These are phyloP conservation scores for Blastobotrys peoriensis DNA, from an alignment of 805 yeast genomes.

Conservation along the genomic window DNA sequence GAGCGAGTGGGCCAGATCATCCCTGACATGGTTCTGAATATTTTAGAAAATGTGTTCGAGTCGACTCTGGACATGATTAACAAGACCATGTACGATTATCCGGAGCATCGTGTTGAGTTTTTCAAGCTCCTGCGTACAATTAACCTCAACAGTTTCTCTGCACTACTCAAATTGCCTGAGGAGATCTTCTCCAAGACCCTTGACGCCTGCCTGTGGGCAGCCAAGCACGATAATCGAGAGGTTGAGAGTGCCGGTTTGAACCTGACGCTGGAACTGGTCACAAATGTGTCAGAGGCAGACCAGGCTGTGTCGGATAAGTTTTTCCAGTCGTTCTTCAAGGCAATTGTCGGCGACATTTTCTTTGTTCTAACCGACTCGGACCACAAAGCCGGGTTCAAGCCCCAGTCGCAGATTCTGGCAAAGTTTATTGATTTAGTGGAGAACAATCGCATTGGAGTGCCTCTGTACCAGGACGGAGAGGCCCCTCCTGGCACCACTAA, in stretches of 20 bases:
- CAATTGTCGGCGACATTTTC: constrained; percentile 86
- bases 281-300: constrained; percentile 67
- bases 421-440: constrained; percentile 79
- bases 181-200: constrained; percentile 86
- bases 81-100: constrained; percentile 92
- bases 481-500: constrained; percentile 85
- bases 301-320: constrained; percentile 75
- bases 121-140: constrained; percentile 85
- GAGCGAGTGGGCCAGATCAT: constrained; percentile 80
- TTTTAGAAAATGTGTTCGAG: constrained; percentile 86
- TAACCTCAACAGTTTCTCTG: constrained; percentile 76
- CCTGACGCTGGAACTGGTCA: constrained; percentile 73
- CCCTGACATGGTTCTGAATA: constrained; percentile 81
- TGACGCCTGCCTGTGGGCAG: constrained; percentile 96
- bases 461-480: constrained; percentile 72
- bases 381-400: constrained; percentile 91
- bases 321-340: constrained; percentile 81
- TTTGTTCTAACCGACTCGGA: constrained; percentile 93
- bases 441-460: constrained; percentile 63
- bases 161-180: constrained; percentile 81
- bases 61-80: constrained; percentile 94
- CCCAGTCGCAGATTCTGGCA: constrained; percentile 79
- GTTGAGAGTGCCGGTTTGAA: constrained; percentile 90
- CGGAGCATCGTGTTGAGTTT: constrained; percentile 96
- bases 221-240: constrained; percentile 94